phyloP scores from a whole-genome alignment of 805 yeast genomes.

The Saccharomyces jurei region DNA sequence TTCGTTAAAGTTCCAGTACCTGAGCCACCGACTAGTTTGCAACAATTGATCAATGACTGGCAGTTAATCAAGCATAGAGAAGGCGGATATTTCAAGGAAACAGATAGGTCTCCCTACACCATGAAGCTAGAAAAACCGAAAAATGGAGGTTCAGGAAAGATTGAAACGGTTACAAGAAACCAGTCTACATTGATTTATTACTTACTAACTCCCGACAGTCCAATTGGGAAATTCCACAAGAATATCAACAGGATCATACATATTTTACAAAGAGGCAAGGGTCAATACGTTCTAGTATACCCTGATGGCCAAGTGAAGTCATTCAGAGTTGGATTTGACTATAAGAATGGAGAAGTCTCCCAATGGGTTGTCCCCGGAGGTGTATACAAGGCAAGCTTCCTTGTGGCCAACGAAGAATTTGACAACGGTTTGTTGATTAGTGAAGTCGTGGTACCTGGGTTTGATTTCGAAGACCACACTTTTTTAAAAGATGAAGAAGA shows the following conservation, averaged over 20 bases:
- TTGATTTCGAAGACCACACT: constrained; percentile 46
- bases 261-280: constrained; percentile 47
- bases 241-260: constrained; percentile 49
- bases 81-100: constrained; percentile 52
- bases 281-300: constrained; percentile 45
- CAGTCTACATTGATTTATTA: constrained; percentile 47
- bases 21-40: constrained; percentile 20
- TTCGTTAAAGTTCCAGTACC: constrained; percentile 15
- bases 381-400: constrained; percentile 48
- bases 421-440: constrained; percentile 40
- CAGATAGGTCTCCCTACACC: constrained; percentile 42
- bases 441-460: constrained; percentile 57
- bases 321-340: constrained; percentile 46
- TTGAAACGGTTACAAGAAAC: constrained; percentile 26
- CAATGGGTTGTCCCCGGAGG: constrained; percentile 64
- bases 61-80: constrained; percentile 40
- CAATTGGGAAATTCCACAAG: constrained; percentile 43
- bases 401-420: constrained; percentile 34
- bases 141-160: background rate
- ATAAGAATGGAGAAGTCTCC: constrained; percentile 39
- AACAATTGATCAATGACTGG: constrained; percentile 31
- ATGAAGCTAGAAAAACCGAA: constrained; percentile 21
- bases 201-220: constrained; percentile 42
- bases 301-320: constrained; percentile 44
- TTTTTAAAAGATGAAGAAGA: constrained; percentile 34